Conservation (phyloP, 1,139 yeast genomes). For the Diutina catenulata region DNA sequence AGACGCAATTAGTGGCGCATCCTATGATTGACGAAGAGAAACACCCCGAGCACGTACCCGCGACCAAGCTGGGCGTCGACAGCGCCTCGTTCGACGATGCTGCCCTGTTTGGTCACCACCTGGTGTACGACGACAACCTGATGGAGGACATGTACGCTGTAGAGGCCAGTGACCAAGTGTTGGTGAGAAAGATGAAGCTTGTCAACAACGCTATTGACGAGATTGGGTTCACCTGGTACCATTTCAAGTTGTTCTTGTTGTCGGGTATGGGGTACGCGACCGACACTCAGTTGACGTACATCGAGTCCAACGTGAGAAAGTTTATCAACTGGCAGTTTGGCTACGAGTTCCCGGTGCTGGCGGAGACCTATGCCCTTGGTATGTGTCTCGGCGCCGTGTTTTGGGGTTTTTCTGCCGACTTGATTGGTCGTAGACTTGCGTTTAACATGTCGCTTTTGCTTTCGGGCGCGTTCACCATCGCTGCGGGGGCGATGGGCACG, state of each 20-base stretch:
- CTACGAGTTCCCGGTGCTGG: slow-evolving; percentile 20
- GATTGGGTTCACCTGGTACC: slow-evolving; percentile 40
- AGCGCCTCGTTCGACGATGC: too few species aligned
- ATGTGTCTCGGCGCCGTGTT: slow-evolving; percentile 4
- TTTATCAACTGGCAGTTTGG: slow-evolving; percentile 33
- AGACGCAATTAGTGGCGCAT: too few species aligned
- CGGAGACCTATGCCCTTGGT: slow-evolving; percentile 10
- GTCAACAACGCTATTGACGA: slow-evolving; percentile 39
- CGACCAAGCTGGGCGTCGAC: too few species aligned
- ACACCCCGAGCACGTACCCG: too few species aligned
- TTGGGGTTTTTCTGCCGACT: slow-evolving; percentile 4
- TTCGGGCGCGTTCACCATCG: slow-evolving; percentile 38
- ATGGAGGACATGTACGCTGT: slow-evolving; percentile 1
- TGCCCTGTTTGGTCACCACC: slow-evolving; percentile 3
- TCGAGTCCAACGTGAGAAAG: slow-evolving; percentile 32
- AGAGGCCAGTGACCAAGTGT: not conserved
- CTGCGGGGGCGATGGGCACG: slow-evolving; percentile 40
- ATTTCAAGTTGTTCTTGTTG: slow-evolving; percentile 28
- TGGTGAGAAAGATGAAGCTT: slow-evolving; percentile 18
- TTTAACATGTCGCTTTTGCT: slow-evolving; percentile 4
- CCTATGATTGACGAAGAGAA: too few species aligned
- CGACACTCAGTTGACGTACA: slow-evolving; percentile 42
- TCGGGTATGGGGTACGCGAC: slow-evolving; percentile 61
- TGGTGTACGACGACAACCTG: slow-evolving; percentile 3
- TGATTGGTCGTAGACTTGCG: slow-evolving; percentile 4